Evolutionary conservation across 176 grass and related monocot species (phyloP).

Genomic region (Carex cristatella): DNA sequence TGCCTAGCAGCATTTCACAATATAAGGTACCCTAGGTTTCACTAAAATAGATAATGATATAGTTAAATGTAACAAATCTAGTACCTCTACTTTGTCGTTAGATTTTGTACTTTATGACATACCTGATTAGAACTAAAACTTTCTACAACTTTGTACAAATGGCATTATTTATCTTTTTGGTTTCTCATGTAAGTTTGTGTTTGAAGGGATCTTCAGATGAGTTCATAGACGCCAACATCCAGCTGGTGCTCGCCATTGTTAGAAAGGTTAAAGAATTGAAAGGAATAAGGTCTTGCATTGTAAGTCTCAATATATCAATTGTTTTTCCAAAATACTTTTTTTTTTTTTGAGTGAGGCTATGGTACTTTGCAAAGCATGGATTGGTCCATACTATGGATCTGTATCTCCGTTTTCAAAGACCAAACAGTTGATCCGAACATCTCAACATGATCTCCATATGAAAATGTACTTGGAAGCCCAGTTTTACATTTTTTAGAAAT

Average conservation of each 20-base stretch:
- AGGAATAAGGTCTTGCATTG: slow-evolving; percentile 58
- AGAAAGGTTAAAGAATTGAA: slow-evolving; percentile 74
- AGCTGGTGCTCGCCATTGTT: slow-evolving; percentile 73
- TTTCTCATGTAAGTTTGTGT: slow-evolving; percentile 6
- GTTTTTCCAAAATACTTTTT: not conserved
- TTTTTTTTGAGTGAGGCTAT: too few species aligned
- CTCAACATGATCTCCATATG: too few species aligned
- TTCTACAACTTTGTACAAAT: not conserved
- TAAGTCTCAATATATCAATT: slow-evolving; percentile 39
- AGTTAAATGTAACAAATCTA: not conserved
- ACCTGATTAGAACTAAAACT: not conserved
- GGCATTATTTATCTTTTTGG: not conserved
- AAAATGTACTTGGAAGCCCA: too few species aligned
- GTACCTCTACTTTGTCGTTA: not conserved
- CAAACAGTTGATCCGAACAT: too few species aligned
- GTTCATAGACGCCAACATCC: slow-evolving; percentile 95
- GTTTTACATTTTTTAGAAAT: too few species aligned
- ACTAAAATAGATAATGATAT: not conserved
- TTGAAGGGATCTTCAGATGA: slow-evolving; percentile 88
- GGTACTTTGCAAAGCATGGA: too few species aligned
- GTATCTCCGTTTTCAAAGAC: too few species aligned
- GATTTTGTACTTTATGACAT: not conserved
- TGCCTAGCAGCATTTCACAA: slow-evolving; percentile 84
- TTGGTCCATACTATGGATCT: too few species aligned
- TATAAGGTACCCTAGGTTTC: slow-evolving; percentile 55